phyloP scores from a whole-genome alignment of 768 basidiomycete genomes.

The Boletales sp. region DNA sequence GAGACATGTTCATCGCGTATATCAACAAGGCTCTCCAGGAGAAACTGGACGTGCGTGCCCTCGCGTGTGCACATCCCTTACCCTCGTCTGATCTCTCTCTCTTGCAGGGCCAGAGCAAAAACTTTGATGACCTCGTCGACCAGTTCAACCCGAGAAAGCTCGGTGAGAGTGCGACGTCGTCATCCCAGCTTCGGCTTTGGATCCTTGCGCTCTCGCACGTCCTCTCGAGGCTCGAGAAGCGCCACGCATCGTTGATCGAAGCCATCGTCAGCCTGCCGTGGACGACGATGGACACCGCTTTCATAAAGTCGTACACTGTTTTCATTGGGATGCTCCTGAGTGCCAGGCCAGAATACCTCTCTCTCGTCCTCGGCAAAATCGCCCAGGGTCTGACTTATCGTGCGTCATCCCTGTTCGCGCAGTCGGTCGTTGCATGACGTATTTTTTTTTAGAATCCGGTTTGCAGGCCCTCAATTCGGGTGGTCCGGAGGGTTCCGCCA shows the following conservation, averaged over 20 bases:
- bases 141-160: slow-evolving; percentile 68
- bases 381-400: slow-evolving; percentile 88
- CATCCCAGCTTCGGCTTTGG: slow-evolving; percentile 70
- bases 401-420: slow-evolving; percentile 47
- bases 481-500: slow-evolving; percentile 60
- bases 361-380: slow-evolving; percentile 75
- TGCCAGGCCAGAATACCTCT: slow-evolving; percentile 88
- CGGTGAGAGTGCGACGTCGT: slow-evolving; percentile 27
- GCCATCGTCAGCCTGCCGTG: slow-evolving; percentile 88
- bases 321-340: slow-evolving; percentile 92
- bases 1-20: slow-evolving; percentile 82
- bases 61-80: slow-evolving; percentile 8
- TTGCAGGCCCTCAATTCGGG: slow-evolving; percentile 56
- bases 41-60: slow-evolving; percentile 57
- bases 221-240: slow-evolving; percentile 82
- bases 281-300: slow-evolving; percentile 82
- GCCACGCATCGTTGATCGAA: slow-evolving; percentile 77
- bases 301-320: slow-evolving; percentile 84
- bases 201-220: slow-evolving; percentile 87
- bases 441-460: slow-evolving; percentile 58
- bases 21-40: slow-evolving; percentile 78
- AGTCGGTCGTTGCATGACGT: slow-evolving; percentile 2
- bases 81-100: slow-evolving; percentile 10
- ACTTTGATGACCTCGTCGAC: slow-evolving; percentile 85
- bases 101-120: slow-evolving; percentile 62